phyloP scores from a whole-genome alignment of 2,329 filamentous ascomycete species.

The Hypoxylon sp. region DNA sequence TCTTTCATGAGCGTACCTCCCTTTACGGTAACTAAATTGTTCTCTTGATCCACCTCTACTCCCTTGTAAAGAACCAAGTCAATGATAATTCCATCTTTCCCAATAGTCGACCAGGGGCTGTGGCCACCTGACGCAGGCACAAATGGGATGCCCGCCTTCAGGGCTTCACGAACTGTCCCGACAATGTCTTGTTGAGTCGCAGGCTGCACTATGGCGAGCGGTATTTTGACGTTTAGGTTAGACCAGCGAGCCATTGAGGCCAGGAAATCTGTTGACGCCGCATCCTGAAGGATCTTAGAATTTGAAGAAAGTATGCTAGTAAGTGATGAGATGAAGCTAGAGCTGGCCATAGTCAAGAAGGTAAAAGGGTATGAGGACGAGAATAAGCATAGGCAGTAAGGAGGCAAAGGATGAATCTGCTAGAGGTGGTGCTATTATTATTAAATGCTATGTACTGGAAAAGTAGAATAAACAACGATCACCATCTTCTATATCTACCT shows the following conservation, averaged over 20 bases:
- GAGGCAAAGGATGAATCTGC: neutral
- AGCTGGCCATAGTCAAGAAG: neutral
- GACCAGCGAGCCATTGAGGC: neutral
- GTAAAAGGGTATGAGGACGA: neutral
- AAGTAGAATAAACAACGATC: neutral
- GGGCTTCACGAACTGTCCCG: neutral
- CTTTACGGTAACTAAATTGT: conserved; percentile 54
- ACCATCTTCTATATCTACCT: neutral
- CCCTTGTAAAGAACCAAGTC: conserved; percentile 33
- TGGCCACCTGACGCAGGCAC: conserved; percentile 35
- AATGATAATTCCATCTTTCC: conserved; percentile 37
- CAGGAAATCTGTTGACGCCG: neutral
- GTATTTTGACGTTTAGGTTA: neutral
- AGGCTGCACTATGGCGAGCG: neutral
- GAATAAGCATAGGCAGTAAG: neutral
- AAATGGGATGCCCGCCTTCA: conserved; percentile 25
- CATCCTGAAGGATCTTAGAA: neutral
- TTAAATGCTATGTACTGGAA: neutral
- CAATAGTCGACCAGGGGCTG: conserved; percentile 42
- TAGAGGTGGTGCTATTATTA: neutral
- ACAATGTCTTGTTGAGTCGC: neutral
- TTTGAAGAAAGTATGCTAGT: neutral
- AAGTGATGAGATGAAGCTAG: neutral
- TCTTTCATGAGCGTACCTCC: conserved; percentile 26
- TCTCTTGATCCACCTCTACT: conserved; percentile 46